A percentile compares a stretch with the other conserved stretches of the same genome.
Evolutionary conservation across 345 rosid species (phyloP).

Genomic region (Arabis hirsuta): DNA sequence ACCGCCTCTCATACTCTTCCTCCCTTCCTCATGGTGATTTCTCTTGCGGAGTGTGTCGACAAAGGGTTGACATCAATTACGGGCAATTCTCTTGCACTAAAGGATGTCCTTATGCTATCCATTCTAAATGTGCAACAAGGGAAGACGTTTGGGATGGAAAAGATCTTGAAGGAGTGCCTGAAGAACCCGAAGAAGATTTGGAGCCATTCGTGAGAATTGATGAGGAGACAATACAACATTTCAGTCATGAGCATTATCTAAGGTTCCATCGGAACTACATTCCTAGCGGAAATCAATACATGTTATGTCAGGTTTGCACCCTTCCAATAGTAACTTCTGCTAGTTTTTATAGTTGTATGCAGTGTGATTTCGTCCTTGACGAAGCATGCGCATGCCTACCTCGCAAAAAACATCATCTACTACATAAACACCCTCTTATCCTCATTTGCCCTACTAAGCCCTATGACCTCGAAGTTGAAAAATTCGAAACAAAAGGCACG

Average conservation of each 20-base stretch:
- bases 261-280: neutral
- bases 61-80: neutral
- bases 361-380: neutral
- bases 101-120: neutral
- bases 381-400: neutral
- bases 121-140: neutral
- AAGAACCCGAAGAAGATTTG: neutral
- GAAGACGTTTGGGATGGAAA: neutral
- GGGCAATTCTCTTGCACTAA: neutral
- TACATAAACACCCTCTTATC: neutral
- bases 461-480: no score
- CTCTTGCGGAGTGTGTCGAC: neutral
- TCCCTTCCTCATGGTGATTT: neutral
- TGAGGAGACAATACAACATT: neutral
- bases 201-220: neutral
- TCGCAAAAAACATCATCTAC: neutral
- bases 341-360: neutral
- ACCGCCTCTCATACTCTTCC: neutral
- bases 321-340: neutral
- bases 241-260: neutral
- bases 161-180: slow-evolving; percentile 2
- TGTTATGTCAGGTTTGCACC: no score
- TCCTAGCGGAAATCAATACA: no score
- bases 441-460: neutral
- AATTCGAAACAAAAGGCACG: neutral